These are phyloP conservation scores for Tetrapyrgos nigripes DNA, from an alignment of 1,284 basidiomycete genomes.

Conservation along the genomic window DNA sequence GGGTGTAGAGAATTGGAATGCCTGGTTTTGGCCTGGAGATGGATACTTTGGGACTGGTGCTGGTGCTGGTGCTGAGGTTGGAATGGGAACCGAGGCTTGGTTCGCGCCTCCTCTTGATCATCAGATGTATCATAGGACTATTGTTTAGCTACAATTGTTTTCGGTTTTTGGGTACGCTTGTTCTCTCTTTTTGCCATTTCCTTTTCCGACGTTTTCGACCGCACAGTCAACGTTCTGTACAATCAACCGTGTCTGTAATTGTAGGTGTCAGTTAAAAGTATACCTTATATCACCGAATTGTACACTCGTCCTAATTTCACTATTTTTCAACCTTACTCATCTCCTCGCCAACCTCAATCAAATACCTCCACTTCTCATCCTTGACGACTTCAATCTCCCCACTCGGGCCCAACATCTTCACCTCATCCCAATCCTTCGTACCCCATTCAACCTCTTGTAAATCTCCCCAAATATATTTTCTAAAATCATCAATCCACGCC, in stretches of 20 bases:
- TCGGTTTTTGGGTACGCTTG: not conserved
- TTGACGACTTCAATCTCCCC: conserved; percentile 16
- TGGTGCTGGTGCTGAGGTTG: not conserved
- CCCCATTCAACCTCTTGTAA: conserved; percentile 11
- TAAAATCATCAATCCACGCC: conserved; percentile 19
- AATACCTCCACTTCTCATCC: conserved; percentile 18
- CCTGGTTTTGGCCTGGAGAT: conserved; percentile 16
- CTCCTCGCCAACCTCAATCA: conserved; percentile 16
- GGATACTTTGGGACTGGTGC: not conserved
- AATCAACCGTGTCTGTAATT: too few relatives aligned
- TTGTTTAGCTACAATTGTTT: too few relatives aligned
- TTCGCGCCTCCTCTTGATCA: too few relatives aligned
- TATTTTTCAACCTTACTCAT: conserved; percentile 14
- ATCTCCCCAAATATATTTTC: not conserved
- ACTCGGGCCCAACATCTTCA: conserved; percentile 14
- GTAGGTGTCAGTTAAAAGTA: too few relatives aligned
- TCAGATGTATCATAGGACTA: too few relatives aligned
- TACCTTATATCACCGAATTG: not conserved
- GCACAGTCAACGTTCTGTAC: too few relatives aligned
- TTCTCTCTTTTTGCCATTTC: not conserved
- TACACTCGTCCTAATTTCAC: not conserved
- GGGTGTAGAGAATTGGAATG: conserved; percentile 9
- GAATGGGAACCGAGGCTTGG: not conserved
- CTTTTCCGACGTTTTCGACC: too few relatives aligned
- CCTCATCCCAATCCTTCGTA: conserved; percentile 14